Percentiles rank a stretch among this genome's conserved stretches.
Evolutionary conservation across 768 basidiomycete genomes (phyloP).

Genomic region (Exidia glandulosa): DNA sequence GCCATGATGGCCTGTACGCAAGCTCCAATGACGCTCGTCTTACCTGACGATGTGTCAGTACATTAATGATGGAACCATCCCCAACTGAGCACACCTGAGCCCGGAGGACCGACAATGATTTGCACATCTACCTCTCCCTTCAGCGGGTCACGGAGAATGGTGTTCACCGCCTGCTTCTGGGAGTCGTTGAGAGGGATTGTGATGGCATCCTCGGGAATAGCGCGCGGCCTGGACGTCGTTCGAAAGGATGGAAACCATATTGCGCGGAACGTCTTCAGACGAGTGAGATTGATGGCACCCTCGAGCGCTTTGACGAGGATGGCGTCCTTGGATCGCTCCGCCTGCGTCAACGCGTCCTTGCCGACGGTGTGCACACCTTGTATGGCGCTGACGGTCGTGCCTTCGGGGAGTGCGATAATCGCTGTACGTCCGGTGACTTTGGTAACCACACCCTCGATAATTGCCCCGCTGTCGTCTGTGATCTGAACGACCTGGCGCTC

Average conservation of each 20-base stretch:
- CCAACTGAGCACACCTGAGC: background rate
- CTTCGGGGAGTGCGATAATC: background rate
- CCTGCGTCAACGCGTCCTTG: background rate
- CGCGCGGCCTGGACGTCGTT: background rate
- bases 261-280: background rate
- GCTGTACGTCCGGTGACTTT: background rate
- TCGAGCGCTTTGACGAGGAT: background rate
- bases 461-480: background rate
- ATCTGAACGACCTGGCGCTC: background rate
- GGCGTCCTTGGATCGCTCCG: background rate
- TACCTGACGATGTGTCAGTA: slow-evolving; percentile 30
- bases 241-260: slow-evolving; percentile 1
- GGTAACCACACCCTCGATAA: background rate
- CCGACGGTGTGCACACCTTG: background rate
- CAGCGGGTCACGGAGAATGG: background rate
- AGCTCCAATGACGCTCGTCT: slow-evolving; percentile 60
- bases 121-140: background rate
- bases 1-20: slow-evolving; percentile 14
- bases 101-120: slow-evolving; percentile 8
- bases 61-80: background rate
- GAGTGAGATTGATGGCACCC: background rate
- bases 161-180: background rate
- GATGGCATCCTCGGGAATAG: background rate
- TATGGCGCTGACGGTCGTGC: background rate
- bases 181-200: background rate